Conservation (phyloP, 2,329 filamentous ascomycete species). For the Dactylellina parvicollis region DNA sequence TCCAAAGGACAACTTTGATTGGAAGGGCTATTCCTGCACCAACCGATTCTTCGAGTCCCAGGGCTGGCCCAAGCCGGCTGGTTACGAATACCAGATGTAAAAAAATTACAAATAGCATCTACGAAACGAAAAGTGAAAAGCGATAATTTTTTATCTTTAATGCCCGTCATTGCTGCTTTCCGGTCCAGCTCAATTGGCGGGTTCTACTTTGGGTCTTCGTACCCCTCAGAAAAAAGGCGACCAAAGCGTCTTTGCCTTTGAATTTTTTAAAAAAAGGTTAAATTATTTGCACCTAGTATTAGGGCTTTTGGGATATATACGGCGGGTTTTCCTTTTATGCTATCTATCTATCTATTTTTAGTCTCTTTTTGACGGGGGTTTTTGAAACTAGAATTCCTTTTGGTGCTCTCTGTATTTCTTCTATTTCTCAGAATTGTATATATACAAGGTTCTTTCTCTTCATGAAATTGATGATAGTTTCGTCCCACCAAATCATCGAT, state of each 20-base stretch:
- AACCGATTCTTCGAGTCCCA: conserved; percentile 86
- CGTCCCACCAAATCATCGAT: background rate
- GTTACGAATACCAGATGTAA: conserved; percentile 75
- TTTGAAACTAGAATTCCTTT: conserved; percentile 11
- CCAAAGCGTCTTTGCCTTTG: too few relatives aligned
- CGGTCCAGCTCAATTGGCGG: too few relatives aligned
- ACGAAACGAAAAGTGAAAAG: conserved; percentile 3
- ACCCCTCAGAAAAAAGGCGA: too few relatives aligned
- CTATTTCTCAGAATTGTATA: conserved; percentile 1
- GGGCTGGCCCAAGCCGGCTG: conserved; percentile 80
- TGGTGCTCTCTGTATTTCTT: background rate
- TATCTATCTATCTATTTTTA: background rate
- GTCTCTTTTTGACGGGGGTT: background rate
- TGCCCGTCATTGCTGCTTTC: background rate
- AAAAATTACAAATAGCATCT: too few relatives aligned
- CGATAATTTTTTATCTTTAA: background rate
- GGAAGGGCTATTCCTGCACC: conserved; percentile 81
- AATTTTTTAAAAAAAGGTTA: too few relatives aligned
- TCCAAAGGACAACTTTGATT: conserved; percentile 97
- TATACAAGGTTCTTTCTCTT: conserved; percentile 2
- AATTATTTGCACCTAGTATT: too few relatives aligned
- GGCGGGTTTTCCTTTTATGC: background rate
- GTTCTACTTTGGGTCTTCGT: background rate
- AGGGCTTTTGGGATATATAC: background rate
- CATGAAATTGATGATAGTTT: conserved; percentile 3